Evolutionary conservation across 805 yeast species (phyloP).

Genomic region (Lipomyces orientalis): DNA sequence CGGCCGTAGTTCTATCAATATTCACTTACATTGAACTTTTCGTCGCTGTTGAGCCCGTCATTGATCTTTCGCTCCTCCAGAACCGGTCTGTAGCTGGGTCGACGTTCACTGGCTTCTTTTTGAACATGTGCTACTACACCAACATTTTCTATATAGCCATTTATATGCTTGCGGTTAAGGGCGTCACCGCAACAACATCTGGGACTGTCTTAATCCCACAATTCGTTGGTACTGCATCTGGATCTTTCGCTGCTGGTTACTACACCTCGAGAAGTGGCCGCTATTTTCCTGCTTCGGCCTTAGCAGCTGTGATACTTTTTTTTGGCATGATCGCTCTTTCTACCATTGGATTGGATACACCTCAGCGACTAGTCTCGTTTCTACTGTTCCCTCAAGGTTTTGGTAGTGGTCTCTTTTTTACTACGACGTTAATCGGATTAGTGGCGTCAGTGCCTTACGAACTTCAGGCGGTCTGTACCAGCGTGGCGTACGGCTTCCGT

Average conservation of each 20-base stretch:
- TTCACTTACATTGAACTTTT: slow-evolving; percentile 60
- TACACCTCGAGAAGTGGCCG: slow-evolving; percentile 71
- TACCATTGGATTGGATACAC: slow-evolving; percentile 33
- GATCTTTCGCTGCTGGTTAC: slow-evolving; percentile 69
- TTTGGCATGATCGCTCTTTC: slow-evolving; percentile 54
- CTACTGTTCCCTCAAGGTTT: slow-evolving; percentile 59
- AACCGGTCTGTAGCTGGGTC: slow-evolving; percentile 67
- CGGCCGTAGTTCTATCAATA: slow-evolving; percentile 44
- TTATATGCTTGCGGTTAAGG: slow-evolving; percentile 62
- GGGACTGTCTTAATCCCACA: slow-evolving; percentile 59
- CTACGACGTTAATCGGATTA: slow-evolving; percentile 73
- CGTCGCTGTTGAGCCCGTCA: slow-evolving; percentile 66
- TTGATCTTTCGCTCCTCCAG: slow-evolving; percentile 63
- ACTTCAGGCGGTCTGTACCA: slow-evolving; percentile 82
- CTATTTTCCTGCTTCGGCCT: slow-evolving; percentile 57
- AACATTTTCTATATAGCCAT: slow-evolving; percentile 73
- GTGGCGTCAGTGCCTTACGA: slow-evolving; percentile 72
- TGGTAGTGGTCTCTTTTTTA: slow-evolving; percentile 69
- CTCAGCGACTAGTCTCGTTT: slow-evolving; percentile 48
- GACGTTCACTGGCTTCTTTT: slow-evolving; percentile 71
- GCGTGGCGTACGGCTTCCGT: slow-evolving; percentile 86
- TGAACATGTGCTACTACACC: slow-evolving; percentile 70
- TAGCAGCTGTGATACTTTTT: slow-evolving; percentile 52
- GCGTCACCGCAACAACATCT: slow-evolving; percentile 58
- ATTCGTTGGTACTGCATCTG: slow-evolving; percentile 68